Conservation (phyloP, 1,139 yeast species). For the Nakaseomyces sp. region DNA sequence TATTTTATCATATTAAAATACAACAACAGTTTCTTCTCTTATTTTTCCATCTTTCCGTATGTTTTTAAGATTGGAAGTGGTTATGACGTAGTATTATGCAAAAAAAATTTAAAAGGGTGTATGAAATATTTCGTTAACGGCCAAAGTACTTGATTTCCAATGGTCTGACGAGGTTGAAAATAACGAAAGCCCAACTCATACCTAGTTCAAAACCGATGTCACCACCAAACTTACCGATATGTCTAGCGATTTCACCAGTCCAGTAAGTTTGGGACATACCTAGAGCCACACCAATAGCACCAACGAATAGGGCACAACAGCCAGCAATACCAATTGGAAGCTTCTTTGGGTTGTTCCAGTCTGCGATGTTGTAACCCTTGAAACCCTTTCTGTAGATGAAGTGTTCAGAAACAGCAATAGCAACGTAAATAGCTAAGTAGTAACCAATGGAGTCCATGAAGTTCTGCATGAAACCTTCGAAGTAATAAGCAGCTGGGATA, state of each 20-base stretch:
- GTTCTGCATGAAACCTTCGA: conserved; percentile 62
- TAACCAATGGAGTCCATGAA: conserved; percentile 86
- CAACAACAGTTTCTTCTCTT: no score
- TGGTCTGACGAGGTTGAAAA: conserved; percentile 52
- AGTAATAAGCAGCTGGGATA: conserved; percentile 74
- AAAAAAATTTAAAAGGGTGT: no score
- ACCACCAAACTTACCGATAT: conserved; percentile 63
- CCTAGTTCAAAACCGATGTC: conserved; percentile 83
- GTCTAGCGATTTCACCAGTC: conserved; percentile 54
- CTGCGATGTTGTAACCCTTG: conserved; percentile 51
- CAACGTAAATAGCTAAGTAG: conserved; percentile 78
- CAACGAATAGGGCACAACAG: conserved; percentile 64
- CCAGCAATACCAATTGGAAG: conserved; percentile 76
- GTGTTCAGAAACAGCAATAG: conserved; percentile 67
- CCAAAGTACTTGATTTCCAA: conserved; percentile 61
- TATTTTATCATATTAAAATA: not conserved
- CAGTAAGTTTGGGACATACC: conserved; percentile 88
- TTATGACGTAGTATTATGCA: no score
- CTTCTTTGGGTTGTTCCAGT: conserved; percentile 45
- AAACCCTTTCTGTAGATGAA: conserved; percentile 61
- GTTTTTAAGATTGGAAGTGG: no score
- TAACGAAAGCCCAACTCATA: conserved; percentile 57
- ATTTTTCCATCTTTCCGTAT: no score
- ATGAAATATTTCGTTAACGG: conserved; percentile 22
- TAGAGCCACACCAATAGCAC: conserved; percentile 72